Percentiles rank a stretch among this genome's conserved stretches.
phyloP scores from a whole-genome alignment of 2,329 filamentous ascomycete genomes.

The Penicillium sp. region DNA sequence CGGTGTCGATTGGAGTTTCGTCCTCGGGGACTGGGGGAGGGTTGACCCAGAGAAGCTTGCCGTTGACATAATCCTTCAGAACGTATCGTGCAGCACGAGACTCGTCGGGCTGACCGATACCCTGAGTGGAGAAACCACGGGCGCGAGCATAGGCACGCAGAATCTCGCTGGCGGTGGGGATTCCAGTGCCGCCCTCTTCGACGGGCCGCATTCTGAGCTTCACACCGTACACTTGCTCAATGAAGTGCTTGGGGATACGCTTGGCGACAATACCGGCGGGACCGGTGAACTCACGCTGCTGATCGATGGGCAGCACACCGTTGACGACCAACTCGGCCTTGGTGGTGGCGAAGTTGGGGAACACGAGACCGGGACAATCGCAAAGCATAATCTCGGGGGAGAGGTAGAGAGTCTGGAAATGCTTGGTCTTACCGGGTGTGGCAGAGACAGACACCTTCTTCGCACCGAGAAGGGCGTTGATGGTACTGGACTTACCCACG shows the following conservation, averaged over 20 bases:
- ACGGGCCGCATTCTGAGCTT: conserved; percentile 75
- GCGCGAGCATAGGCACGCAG: conserved; percentile 83
- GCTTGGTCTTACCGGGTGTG: conserved; percentile 97
- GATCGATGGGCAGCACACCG: conserved; percentile 92
- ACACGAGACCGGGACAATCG: conserved; percentile 97
- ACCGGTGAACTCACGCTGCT: conserved; percentile 88
- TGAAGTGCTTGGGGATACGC: conserved; percentile 80
- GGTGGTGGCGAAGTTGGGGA: conserved; percentile 95
- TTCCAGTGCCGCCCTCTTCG: conserved; percentile 90
- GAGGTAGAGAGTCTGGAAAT: conserved; percentile 97
- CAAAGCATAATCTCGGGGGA: conserved; percentile 87
- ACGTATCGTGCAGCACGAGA: conserved; percentile 85
- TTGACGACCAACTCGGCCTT: conserved; percentile 96
- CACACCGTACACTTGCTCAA: conserved; percentile 93
- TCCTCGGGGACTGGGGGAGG: conserved; percentile 64
- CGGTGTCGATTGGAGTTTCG: conserved; percentile 58
- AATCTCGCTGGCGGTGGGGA: conserved; percentile 80
- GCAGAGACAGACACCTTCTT: conserved; percentile 99
- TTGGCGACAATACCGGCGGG: conserved; percentile 79
- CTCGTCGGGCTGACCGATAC: conserved; percentile 88
- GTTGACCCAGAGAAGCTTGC: conserved; percentile 88
- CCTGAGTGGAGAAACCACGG: conserved; percentile 85
- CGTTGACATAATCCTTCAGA: conserved; percentile 96
- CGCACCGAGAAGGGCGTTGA: conserved; percentile 96
- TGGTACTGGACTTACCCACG: conserved; percentile 98